Conservation (phyloP, 2,329 filamentous ascomycete genomes). For the Chalaropsis thielavioides region DNA sequence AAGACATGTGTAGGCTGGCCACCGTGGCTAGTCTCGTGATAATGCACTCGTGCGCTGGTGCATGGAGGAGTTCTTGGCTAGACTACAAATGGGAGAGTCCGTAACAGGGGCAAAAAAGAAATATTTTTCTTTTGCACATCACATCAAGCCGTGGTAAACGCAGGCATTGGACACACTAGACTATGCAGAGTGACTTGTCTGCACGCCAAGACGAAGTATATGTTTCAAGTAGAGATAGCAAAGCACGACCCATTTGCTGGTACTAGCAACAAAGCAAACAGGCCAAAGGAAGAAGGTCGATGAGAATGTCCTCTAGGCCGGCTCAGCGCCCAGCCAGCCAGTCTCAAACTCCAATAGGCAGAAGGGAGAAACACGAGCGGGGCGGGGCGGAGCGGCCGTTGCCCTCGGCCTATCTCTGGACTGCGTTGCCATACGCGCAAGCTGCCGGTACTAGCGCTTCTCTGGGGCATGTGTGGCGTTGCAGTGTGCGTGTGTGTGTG, state of each 20-base stretch:
- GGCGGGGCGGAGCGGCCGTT: not conserved
- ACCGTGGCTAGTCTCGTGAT: not conserved
- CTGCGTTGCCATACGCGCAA: not conserved
- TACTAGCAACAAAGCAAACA: not conserved
- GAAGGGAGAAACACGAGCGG: not conserved
- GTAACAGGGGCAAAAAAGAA: not conserved
- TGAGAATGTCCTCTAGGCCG: not conserved
- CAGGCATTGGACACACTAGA: not conserved
- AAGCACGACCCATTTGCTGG: not conserved
- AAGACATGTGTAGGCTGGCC: not conserved
- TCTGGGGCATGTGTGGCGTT: not conserved
- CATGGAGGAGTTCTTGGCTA: not conserved
- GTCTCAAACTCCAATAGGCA: not conserved
- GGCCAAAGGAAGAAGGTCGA: not conserved
- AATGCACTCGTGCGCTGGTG: not conserved
- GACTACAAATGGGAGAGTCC: not conserved
- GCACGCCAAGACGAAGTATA: not conserved
- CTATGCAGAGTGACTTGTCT: not conserved
- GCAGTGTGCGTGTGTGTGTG: too few species aligned
- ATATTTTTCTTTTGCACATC: slow-evolving; percentile 5
- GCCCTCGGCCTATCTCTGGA: not conserved
- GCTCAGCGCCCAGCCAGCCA: too few species aligned
- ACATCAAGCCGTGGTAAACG: not conserved
- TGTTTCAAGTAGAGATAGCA: not conserved
- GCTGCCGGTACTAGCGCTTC: not conserved